Conservation (phyloP, 148 eudicot genomes). For the Dysphania ambrosioides region DNA sequence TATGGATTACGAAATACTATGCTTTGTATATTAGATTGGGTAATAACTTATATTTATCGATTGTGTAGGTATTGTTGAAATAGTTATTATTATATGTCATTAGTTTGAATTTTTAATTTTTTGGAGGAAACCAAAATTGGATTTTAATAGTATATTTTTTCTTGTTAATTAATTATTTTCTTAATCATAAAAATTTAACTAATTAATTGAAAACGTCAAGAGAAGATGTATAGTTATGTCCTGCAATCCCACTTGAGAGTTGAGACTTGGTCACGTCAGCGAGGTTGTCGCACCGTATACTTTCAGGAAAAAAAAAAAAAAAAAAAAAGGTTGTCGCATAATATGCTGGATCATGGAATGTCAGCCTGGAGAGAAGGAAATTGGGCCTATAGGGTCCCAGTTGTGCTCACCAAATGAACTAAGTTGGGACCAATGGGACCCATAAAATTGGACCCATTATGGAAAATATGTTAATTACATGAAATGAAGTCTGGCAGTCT, state of each 20-base stretch:
- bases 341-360: constrained; percentile 6
- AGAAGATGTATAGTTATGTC: background rate
- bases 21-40: no score
- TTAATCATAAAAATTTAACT: no score
- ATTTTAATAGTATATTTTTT: no score
- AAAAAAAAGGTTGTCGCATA: constrained; percentile 18
- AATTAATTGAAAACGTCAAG: background rate
- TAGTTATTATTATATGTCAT: no score
- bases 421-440: constrained; percentile 6
- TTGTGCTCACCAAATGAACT: background rate
- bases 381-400: constrained; percentile 25
- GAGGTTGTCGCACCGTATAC: no score
- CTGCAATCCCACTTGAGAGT: background rate
- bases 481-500: background rate
- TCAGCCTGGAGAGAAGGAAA: constrained; percentile 15
- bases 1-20: no score
- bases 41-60: no score
- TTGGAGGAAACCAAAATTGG: no score
- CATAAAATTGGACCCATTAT: constrained; percentile 13
- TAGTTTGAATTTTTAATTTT: no score
- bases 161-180: no score
- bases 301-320: no score
- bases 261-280: background rate
- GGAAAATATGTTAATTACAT: background rate
- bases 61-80: no score